A percentile compares a stretch with the other conserved stretches of the same genome.
These are phyloP conservation scores for Fusarium sublunatum DNA, from an alignment of 2,329 filamentous ascomycete genomes.

Conservation along the genomic window DNA sequence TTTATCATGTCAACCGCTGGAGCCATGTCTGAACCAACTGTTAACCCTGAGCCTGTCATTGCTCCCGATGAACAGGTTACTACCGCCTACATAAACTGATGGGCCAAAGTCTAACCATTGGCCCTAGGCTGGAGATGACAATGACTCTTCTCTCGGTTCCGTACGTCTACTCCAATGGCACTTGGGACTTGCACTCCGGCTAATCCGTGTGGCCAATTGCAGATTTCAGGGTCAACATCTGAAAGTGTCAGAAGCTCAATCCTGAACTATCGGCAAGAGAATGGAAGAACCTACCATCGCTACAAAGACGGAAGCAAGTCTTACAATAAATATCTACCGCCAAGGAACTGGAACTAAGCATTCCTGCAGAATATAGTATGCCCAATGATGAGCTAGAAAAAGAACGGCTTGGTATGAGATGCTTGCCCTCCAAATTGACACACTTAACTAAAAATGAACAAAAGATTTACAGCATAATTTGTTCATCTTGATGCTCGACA, in stretches of 20 bases:
- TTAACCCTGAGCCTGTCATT: constrained; percentile 7
- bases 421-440: too few species aligned
- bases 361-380: constrained; percentile 24
- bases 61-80: constrained; percentile 24
- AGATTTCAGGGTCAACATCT: constrained; percentile 25
- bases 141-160: constrained; percentile 7
- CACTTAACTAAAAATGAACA: too few species aligned
- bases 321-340: too few species aligned
- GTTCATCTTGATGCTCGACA: constrained; percentile 24
- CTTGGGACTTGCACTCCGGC: accelerated
- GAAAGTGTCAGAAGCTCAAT: constrained; percentile 35
- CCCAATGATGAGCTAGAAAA: constrained; percentile 37
- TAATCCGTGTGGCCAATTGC: not conserved
- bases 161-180: not conserved
- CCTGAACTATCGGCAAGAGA: constrained; percentile 32
- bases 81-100: accelerated
- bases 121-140: not conserved
- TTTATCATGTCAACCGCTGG: too few species aligned
- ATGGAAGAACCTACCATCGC: constrained; percentile 35
- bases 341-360: not conserved
- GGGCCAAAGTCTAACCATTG: not conserved
- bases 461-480: constrained; percentile 37
- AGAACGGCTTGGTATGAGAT: constrained; percentile 24
- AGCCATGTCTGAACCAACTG: constrained; percentile 13
- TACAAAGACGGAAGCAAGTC: constrained; percentile 38